Percentiles rank a stretch among this genome's conserved stretches.
phyloP scores from a whole-genome alignment of 371 early-diverging fungal genomes.

The Actinomucor elegans region DNA sequence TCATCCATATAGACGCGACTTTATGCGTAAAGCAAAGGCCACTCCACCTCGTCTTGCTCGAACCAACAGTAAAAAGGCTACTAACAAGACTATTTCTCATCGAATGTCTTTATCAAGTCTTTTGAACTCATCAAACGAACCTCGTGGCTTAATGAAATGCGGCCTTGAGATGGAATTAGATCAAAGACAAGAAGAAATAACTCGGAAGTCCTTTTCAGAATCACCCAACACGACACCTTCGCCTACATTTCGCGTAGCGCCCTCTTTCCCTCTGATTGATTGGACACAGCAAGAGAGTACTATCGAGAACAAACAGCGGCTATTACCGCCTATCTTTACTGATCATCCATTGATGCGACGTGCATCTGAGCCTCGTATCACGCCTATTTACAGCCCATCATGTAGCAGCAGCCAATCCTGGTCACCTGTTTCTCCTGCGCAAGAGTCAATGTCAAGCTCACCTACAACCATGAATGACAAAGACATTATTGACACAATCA shows the following conservation, averaged over 20 bases:
- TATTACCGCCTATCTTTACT: slow-evolving; percentile 8
- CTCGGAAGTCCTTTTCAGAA: slow-evolving; percentile 9
- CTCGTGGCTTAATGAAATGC: too few relatives aligned
- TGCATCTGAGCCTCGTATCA: slow-evolving; percentile 4
- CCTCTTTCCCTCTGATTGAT: too few relatives aligned
- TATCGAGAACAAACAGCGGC: background rate
- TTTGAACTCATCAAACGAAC: slow-evolving; percentile 7
- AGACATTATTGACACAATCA: slow-evolving; percentile 49
- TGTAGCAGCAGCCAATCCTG: background rate
- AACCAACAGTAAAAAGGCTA: background rate
- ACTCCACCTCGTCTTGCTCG: background rate
- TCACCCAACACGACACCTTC: slow-evolving; percentile 24
- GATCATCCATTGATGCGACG: background rate
- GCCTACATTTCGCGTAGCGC: slow-evolving; percentile 25
- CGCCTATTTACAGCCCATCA: slow-evolving; percentile 10
- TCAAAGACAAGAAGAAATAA: background rate
- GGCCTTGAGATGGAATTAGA: too few relatives aligned
- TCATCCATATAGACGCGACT: slow-evolving; percentile 24
- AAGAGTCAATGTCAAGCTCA: background rate
- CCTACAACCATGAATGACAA: slow-evolving; percentile 11
- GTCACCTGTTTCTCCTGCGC: slow-evolving; percentile 5
- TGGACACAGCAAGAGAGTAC: too few relatives aligned
- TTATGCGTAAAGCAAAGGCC: slow-evolving; percentile 5
- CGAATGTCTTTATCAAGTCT: slow-evolving; percentile 25
- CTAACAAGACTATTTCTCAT: slow-evolving; percentile 5